Percentiles rank a stretch among this genome's conserved stretches.
Evolutionary conservation across 78 protist genomes (phyloP).

Genomic region (Guillardia theta): DNA sequence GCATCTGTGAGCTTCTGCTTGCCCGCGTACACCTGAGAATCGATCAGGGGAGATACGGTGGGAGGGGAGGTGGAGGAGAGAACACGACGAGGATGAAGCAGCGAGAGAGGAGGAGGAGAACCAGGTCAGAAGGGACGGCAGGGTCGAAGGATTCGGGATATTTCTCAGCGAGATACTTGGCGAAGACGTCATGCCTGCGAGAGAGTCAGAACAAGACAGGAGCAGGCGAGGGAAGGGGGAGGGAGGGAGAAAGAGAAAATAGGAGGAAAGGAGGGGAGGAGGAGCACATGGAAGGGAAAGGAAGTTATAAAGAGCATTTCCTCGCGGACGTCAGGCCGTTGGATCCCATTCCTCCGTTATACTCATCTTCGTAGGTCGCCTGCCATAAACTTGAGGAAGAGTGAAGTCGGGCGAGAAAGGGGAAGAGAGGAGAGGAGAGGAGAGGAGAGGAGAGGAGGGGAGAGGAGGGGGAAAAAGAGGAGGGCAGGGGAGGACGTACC

Average conservation of each 20-base stretch:
- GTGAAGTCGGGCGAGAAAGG: not conserved
- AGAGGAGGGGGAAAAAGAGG: not conserved
- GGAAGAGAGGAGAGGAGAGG: not conserved
- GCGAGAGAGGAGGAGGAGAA: not conserved
- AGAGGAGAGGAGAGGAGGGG: not conserved
- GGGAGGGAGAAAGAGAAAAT: not conserved
- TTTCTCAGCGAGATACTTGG: no score
- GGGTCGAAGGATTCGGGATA: constrained; percentile 54
- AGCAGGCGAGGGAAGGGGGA: not conserved
- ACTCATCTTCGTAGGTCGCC: no score
- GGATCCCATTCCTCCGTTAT: constrained; percentile 59
- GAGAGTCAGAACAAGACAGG: no score
- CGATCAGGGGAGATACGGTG: no score
- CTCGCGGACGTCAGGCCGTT: constrained; percentile 56
- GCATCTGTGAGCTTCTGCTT: no score
- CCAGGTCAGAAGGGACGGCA: not conserved
- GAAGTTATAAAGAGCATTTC: not conserved
- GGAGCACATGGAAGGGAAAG: not conserved
- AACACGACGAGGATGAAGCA: no score
- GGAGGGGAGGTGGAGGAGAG: no score
- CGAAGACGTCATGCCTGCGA: no score
- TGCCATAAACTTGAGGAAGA: not conserved
- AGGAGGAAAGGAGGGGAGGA: not conserved
- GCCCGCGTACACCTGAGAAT: no score
- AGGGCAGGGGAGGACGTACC: not conserved